Conservation (phyloP, 345 rosid genomes). For the Eucalyptus tenuipes region DNA sequence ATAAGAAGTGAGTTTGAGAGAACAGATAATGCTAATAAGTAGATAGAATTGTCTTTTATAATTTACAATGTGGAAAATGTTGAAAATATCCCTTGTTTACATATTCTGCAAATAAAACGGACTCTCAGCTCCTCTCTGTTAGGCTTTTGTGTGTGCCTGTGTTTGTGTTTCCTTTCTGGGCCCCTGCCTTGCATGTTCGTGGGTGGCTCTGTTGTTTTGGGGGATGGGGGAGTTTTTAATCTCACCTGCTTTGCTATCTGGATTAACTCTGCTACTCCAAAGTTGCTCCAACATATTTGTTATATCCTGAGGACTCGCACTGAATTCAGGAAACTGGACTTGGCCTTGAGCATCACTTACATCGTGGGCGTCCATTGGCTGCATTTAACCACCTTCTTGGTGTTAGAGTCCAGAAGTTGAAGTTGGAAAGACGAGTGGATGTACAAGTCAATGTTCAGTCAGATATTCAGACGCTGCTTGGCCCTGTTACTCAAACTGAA, state of each 20-base stretch:
- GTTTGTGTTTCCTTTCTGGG: neutral
- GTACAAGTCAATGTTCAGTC: constrained; percentile 69
- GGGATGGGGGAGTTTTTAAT: neutral
- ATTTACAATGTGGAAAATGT: neutral
- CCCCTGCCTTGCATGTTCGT: neutral
- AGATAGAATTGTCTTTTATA: neutral
- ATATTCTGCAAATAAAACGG: neutral
- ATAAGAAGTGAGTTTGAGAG: neutral
- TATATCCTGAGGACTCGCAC: neutral
- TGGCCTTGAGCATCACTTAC: constrained; percentile 86
- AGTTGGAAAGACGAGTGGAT: constrained; percentile 44
- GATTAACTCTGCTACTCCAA: neutral
- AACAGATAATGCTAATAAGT: neutral
- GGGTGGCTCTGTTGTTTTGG: neutral
- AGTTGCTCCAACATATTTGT: neutral
- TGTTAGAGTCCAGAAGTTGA: constrained; percentile 57
- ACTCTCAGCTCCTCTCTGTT: neutral
- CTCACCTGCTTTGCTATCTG: neutral
- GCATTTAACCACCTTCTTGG: constrained; percentile 81
- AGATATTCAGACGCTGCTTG: constrained; percentile 85
- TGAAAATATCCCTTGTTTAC: neutral
- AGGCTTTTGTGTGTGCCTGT: neutral
- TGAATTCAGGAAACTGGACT: constrained; percentile 60
- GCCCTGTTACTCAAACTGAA: constrained; percentile 57
- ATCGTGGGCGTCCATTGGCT: constrained; percentile 96